phyloP scores from a whole-genome alignment of 2,329 filamentous ascomycete genomes.

The Clarireedia homoeocarpa region DNA sequence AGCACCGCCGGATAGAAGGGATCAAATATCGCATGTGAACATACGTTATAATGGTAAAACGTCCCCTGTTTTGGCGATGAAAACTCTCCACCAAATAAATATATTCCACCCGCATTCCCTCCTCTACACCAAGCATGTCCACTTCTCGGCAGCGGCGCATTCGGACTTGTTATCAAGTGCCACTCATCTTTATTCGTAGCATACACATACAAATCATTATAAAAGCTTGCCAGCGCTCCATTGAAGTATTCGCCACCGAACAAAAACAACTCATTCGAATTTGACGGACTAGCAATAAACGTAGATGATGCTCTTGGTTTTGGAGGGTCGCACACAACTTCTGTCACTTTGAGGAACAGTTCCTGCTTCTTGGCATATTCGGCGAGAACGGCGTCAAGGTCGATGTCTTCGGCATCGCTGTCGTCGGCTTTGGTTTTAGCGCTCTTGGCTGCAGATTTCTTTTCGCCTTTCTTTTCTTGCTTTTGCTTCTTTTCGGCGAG shows the following conservation, averaged over 20 bases:
- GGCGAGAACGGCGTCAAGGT: slow-evolving; percentile 86
- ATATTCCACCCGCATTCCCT: slow-evolving; percentile 73
- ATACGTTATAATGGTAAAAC: slow-evolving; percentile 93
- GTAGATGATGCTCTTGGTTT: slow-evolving; percentile 72
- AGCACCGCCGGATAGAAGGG: not conserved
- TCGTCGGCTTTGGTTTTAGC: slow-evolving; percentile 62
- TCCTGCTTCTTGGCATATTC: slow-evolving; percentile 92
- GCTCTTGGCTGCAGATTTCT: slow-evolving; percentile 66
- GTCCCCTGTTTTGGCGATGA: slow-evolving; percentile 94
- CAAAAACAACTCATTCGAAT: slow-evolving; percentile 79
- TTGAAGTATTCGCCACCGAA: slow-evolving; percentile 97
- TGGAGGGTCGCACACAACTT: slow-evolving; percentile 66
- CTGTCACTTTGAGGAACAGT: slow-evolving; percentile 88
- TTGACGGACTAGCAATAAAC: slow-evolving; percentile 75
- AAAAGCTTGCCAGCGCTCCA: slow-evolving; percentile 71
- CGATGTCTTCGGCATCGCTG: slow-evolving; percentile 85
- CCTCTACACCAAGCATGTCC: slow-evolving; percentile 94
- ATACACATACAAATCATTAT: slow-evolving; percentile 59
- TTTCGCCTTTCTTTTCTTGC: slow-evolving; percentile 83
- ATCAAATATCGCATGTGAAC: not conserved
- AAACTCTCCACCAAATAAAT: slow-evolving; percentile 94
- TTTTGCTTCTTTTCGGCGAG: slow-evolving; percentile 62
- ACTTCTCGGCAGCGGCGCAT: slow-evolving; percentile 80
- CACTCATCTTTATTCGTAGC: slow-evolving; percentile 82
- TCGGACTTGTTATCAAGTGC: slow-evolving; percentile 83